Percentiles rank a stretch among this genome's conserved stretches.
These are phyloP conservation scores for Excoecaria cochinchinensis DNA, from an alignment of 345 rosid species.

Conservation along the genomic window DNA sequence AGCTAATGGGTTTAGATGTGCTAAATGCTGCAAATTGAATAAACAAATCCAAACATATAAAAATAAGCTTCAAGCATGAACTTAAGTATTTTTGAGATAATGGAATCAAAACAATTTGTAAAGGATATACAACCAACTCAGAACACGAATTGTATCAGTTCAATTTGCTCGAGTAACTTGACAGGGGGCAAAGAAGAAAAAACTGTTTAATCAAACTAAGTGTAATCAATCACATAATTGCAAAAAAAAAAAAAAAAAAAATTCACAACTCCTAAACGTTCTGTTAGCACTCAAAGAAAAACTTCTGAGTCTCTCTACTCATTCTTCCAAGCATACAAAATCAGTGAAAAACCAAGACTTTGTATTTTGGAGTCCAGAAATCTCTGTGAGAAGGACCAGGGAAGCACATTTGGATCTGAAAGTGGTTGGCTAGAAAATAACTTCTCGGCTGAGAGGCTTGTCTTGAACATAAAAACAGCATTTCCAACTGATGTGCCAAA, in stretches of 20 bases:
- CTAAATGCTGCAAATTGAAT: conserved; percentile 5
- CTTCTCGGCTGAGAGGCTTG: conserved; percentile 71
- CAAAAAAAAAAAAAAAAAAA: conserved; percentile 45
- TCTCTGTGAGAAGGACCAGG: conserved; percentile 65
- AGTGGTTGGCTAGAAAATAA: conserved; percentile 57
- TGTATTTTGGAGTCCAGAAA: conserved; percentile 58
- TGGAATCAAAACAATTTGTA: conserved; percentile 7
- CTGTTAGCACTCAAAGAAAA: conserved; percentile 47
- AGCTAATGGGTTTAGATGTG: background rate
- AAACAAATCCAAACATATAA: conserved; percentile 11
- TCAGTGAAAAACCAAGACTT: conserved; percentile 69
- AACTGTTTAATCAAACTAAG: conserved; percentile 34
- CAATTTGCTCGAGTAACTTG: conserved; percentile 32
- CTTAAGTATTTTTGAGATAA: background rate
- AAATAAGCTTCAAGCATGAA: background rate
- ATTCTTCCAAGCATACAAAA: conserved; percentile 88
- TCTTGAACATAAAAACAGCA: conserved; percentile 93
- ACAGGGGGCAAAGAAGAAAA: conserved; percentile 19
- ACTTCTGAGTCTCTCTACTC: conserved; percentile 51
- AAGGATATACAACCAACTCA: conserved; percentile 26
- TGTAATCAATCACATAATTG: conserved; percentile 41
- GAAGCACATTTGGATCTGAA: conserved; percentile 45
- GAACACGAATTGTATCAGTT: conserved; percentile 34
- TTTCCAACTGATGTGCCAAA: conserved; percentile 64
- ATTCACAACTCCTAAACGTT: conserved; percentile 42